Evolutionary conservation across 2,329 filamentous ascomycete species (phyloP), one percentile per base, ranked within the genome.

Genomic region (Calonectria leucothoes): DNA sequence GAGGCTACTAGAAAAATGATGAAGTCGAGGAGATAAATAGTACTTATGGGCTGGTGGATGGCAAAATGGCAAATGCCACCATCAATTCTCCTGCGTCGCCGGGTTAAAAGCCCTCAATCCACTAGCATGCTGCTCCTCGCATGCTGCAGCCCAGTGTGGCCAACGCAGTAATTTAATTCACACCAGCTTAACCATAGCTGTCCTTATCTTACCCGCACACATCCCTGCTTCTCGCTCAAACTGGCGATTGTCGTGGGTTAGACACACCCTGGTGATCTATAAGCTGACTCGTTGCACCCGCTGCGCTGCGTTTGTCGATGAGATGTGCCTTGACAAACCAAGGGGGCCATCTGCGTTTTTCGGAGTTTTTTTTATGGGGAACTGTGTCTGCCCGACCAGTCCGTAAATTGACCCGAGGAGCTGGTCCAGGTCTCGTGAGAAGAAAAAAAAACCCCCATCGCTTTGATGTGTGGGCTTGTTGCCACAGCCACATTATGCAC

Each of bases 201-300:
- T 65, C 70, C 23, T 67, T 20, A 48, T 49, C 42, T 63, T 57
- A 74, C 64, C 49, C 49, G 77, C 76, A 77, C 78, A 75, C 78
- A 76, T 78, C 78, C 78, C 74, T 80, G 78, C 67, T 80, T 75
- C 72, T 74, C 75, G 70, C 61, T 61, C 57, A 64, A 74, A 61
- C 37, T 70, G 31, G 71, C 57, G 73, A 70, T 59, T 23, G 35
- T 27, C 14, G n/a, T 39, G 35, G n/a, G 55, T 14, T 61, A 23
- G n/a, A 48, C 25, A 48, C 39, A 27, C 39, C 27, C 35, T 61
- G 35, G 39, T 25, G 23, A 35, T 25, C 23, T 29, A 14, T 27
- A 25, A 61, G 33, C 35, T 61, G 55, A 61, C 55, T 61, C 55
- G 55, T 39, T 61, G 35, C 55, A 42, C 55, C 33, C 20, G 55